These are phyloP conservation scores for Fulvia fulva DNA, from an alignment of 2,329 filamentous ascomycete species.

Conservation along the genomic window DNA sequence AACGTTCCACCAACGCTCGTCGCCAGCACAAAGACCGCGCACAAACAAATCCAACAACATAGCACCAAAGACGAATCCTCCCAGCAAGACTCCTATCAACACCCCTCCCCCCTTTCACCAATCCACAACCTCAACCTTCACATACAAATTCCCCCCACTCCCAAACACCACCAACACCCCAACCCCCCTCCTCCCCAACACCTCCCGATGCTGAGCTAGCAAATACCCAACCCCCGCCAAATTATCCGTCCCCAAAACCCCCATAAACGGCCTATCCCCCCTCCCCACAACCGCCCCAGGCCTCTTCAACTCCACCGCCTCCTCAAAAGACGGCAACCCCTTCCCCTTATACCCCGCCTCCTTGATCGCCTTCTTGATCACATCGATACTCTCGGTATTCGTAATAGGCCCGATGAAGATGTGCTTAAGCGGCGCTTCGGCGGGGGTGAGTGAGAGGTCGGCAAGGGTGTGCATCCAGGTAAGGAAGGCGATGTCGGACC, in stretches of 20 bases:
- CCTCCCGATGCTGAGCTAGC: background rate
- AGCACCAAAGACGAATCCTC: no score
- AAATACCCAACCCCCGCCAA: background rate
- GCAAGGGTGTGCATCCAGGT: background rate
- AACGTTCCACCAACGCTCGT: no score
- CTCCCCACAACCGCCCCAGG: background rate
- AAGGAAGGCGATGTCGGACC: background rate
- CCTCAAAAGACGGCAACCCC: background rate
- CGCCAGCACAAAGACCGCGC: no score
- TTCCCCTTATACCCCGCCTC: background rate
- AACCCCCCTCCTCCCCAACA: background rate
- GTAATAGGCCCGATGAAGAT: background rate
- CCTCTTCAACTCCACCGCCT: background rate
- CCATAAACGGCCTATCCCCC: background rate
- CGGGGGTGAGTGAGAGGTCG: background rate
- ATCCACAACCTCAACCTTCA: background rate
- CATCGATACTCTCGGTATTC: background rate
- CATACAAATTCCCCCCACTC: background rate
- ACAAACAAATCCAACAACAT: no score
- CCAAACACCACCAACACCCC: background rate
- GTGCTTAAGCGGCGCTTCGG: background rate
- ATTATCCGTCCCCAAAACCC: background rate
- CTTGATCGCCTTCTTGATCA: background rate
- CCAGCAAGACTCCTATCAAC: no score
- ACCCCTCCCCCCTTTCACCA: background rate